Base-by-base conservation (phyloP, 1,284 basidiomycete genomes). In the Boletellus deceptivus region DNA sequence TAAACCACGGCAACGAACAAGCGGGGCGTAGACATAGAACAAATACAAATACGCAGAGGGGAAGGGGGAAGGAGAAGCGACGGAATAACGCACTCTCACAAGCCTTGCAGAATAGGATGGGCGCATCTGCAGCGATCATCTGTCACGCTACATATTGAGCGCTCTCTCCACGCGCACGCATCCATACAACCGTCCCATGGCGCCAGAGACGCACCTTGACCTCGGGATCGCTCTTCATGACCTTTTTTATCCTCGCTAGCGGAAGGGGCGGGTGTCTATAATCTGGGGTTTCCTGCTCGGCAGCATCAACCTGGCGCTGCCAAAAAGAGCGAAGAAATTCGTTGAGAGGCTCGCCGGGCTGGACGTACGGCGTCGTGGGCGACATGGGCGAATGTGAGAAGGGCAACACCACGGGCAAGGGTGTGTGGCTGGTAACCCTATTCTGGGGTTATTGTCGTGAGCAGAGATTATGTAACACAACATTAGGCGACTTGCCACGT, bases 151-250 rank as follows among this genome's bases (percentile, higher is more conserved):
- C 34, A 20, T 36, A 9, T 55, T 33, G 49, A 39, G 27, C n/a
- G 20, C 7, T 25, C 24, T 25, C 24, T 25, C 7, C 24, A 7
- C 7, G 24, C 7, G 7, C 24, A 7, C 24, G 24, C 24, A 25
- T 25, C 6, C 24, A 7, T 7, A 25, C 24, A 7, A 25, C 24
- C 24, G 24, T 25, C 24, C 4, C 24, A 25, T 25, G 24, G 24
- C 24, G 24, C 24, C 24, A 25, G 24, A 3, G 24, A 16, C 31
- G 35, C 13, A 93, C 92, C 78, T 93, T 93, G 56, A 97, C 92
- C 61, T 96, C 93, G 20, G 93, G 93, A 75, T 97, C 93, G 68
- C 88, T 93, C 78, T 97, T 97, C 91, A 97, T 97, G 57, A 97
- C 94, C 70, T 97, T 96, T 76, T 97, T 97, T 62, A 97, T 96